These are phyloP conservation scores for Ampelomyces quisqualis DNA, from an alignment of 2,329 filamentous ascomycete species.

Conservation along the genomic window DNA sequence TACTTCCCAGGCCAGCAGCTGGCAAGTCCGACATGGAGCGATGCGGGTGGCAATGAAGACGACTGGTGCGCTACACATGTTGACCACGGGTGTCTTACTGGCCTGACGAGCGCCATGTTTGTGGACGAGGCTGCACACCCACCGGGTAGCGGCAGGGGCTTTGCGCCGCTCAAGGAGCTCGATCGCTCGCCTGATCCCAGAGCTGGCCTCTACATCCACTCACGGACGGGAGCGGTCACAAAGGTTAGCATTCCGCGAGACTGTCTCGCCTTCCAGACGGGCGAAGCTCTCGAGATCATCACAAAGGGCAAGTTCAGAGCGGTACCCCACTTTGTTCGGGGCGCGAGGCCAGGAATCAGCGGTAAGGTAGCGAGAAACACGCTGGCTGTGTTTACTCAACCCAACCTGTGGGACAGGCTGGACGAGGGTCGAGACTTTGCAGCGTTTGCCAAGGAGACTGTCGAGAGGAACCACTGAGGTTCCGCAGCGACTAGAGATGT, in stretches of 20 bases:
- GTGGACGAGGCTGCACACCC: conserved; percentile 68
- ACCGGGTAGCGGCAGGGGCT: conserved; percentile 31
- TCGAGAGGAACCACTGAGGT: conserved; percentile 48
- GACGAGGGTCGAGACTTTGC: conserved; percentile 73
- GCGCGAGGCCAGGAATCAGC: conserved; percentile 60
- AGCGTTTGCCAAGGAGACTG: conserved; percentile 64
- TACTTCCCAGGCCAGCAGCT: conserved; percentile 68
- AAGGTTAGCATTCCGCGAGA: conserved; percentile 90
- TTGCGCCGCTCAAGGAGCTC: conserved; percentile 67
- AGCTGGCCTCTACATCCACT: conserved; percentile 92
- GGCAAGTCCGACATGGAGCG: conserved; percentile 14
- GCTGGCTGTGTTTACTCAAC: conserved; percentile 94
- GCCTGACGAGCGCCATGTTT: conserved; percentile 94
- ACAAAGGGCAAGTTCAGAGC: conserved; percentile 89
- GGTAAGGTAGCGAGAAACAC: conserved; percentile 66
- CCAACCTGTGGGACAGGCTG: conserved; percentile 79
- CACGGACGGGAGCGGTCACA: conserved; percentile 75
- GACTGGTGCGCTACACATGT: conserved; percentile 93
- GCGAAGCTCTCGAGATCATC: conserved; percentile 86
- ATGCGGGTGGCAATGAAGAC: conserved; percentile 60
- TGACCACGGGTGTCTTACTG: conserved; percentile 92
- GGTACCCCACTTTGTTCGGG: conserved; percentile 92
- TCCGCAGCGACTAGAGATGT: conserved; percentile 1
- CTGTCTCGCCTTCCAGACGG: conserved; percentile 94
- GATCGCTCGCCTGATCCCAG: conserved; percentile 74